These are phyloP conservation scores for Ilyonectria sp. DNA, from an alignment of 2,329 filamentous ascomycete species.

Conservation along the genomic window DNA sequence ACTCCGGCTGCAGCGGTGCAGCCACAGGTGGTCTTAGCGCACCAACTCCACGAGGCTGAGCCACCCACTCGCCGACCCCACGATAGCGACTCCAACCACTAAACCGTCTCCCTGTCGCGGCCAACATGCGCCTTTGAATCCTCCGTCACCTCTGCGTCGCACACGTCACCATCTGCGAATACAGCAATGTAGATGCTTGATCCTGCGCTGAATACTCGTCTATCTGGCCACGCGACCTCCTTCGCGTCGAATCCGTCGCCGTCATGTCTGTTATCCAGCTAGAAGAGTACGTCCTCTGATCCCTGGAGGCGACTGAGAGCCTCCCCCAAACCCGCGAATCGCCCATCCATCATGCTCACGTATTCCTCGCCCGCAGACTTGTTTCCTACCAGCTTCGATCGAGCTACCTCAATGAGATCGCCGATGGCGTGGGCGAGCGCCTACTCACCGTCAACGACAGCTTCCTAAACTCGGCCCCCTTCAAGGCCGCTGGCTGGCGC, in stretches of 20 bases:
- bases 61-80: constrained; percentile 28
- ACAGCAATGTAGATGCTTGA: constrained; percentile 39
- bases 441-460: constrained; percentile 85
- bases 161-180: constrained; percentile 8
- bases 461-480: constrained; percentile 84
- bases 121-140: constrained; percentile 25
- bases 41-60: constrained; percentile 39
- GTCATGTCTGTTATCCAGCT: constrained; percentile 58
- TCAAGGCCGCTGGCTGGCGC: constrained; percentile 87
- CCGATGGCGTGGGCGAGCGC: constrained; percentile 87
- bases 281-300: constrained; percentile 53
- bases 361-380: constrained; percentile 66
- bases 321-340: background rate
- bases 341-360: constrained; percentile 39
- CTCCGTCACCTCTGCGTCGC: constrained; percentile 9
- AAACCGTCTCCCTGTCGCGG: constrained; percentile 17
- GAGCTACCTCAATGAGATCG: constrained; percentile 84
- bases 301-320: background rate
- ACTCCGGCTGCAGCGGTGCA: constrained; percentile 39
- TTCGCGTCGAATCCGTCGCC: constrained; percentile 20
- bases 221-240: constrained; percentile 17
- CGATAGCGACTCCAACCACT: constrained; percentile 25
- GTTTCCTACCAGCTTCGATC: constrained; percentile 87
- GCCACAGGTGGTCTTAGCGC: constrained; percentile 37
- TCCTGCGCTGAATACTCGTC: background rate